Conservation (phyloP, 768 basidiomycete species). For the Chlorophyllum brunneum region DNA sequence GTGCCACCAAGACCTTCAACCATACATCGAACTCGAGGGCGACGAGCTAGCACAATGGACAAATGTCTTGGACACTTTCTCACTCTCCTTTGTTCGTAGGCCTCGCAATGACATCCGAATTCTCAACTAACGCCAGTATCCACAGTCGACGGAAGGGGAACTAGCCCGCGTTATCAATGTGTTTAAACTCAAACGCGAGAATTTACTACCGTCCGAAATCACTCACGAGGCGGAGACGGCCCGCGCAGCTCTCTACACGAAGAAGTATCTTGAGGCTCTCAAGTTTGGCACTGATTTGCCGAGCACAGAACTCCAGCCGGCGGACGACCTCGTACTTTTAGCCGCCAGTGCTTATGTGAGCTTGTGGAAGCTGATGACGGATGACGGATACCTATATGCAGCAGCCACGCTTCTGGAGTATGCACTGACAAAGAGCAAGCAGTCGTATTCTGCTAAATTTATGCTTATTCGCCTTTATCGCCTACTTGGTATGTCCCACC, state of each 20-base stretch:
- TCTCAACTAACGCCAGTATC: background rate
- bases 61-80: constrained; percentile 44
- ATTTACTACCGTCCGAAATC: constrained; percentile 44
- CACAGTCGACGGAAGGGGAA: constrained; percentile 46
- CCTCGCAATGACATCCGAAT: background rate
- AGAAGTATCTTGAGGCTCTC: constrained; percentile 65
- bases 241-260: constrained; percentile 48
- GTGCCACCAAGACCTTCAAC: constrained; percentile 82
- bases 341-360: constrained; percentile 65
- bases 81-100: constrained; percentile 45
- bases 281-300: constrained; percentile 63
- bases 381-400: constrained; percentile 57
- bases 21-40: constrained; percentile 52
- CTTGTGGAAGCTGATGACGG: constrained; percentile 53
- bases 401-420: constrained; percentile 70
- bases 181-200: constrained; percentile 69
- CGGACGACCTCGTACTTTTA: constrained; percentile 79
- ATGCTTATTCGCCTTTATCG: constrained; percentile 81
- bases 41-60: constrained; percentile 49
- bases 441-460: constrained; percentile 75
- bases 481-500: constrained; percentile 54
- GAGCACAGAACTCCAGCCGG: constrained; percentile 79
- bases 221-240: constrained; percentile 53
- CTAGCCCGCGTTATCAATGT: constrained; percentile 71
- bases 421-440: constrained; percentile 66